These are phyloP conservation scores for Aquilaria malaccensis DNA, from an alignment of 345 rosid species.

Conservation along the genomic window DNA sequence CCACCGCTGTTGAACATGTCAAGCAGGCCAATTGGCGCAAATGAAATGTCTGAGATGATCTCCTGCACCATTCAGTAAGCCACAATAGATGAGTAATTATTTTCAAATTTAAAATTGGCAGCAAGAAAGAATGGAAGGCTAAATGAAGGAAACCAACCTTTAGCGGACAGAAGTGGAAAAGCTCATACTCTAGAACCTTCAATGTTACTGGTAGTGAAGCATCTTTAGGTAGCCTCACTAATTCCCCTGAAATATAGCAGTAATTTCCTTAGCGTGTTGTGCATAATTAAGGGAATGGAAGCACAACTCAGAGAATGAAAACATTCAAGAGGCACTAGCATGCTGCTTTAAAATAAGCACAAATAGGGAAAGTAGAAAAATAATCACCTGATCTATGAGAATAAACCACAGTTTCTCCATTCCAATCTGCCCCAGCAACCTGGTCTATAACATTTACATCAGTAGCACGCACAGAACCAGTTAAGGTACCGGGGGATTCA, in stretches of 20 bases:
- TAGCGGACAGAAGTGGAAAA: conserved; percentile 80
- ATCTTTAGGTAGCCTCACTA: conserved; percentile 61
- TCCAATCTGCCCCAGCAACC: conserved; percentile 69
- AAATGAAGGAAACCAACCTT: conserved; percentile 31
- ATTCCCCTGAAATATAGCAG: conserved; percentile 47
- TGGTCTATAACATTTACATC: conserved; percentile 64
- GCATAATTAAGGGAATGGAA: too few relatives aligned
- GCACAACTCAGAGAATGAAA: background rate
- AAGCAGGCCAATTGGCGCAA: conserved; percentile 83
- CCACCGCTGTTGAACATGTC: conserved; percentile 88
- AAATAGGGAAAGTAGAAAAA: background rate
- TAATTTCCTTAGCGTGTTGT: conserved; percentile 4
- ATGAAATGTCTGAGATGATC: conserved; percentile 44
- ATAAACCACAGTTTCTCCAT: conserved; percentile 59
- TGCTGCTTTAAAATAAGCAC: background rate
- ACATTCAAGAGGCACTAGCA: background rate
- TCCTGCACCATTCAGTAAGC: conserved; percentile 41
- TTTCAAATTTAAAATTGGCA: background rate
- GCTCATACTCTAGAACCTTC: conserved; percentile 75
- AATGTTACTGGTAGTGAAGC: conserved; percentile 79
- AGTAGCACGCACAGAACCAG: conserved; percentile 40
- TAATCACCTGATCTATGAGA: conserved; percentile 59
- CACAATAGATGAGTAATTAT: too few relatives aligned
- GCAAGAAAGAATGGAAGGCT: background rate
- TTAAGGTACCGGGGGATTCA: conserved; percentile 69